Evolutionary conservation across 495 filamentous ascomycete genomes (phyloP).

Genomic region (Penicillium herquei): DNA sequence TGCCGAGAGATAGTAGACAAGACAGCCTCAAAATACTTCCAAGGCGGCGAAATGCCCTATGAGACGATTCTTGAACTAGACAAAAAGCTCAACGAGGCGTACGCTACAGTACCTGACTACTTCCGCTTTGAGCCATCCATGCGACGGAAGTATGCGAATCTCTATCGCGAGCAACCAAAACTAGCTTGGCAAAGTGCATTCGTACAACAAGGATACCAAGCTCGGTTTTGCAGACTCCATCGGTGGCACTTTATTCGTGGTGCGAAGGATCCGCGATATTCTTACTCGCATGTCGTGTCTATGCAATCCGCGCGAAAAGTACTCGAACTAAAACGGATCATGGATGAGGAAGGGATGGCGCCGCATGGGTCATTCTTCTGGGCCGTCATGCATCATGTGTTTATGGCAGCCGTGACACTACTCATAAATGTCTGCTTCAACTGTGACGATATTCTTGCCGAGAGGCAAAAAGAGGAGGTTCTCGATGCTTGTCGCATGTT

Average conservation of each 20-base stretch:
- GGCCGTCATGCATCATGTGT: conserved; percentile 45
- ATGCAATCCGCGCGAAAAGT: conserved; percentile 46
- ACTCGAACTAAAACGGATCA: conserved; percentile 38
- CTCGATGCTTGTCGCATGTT: conserved; percentile 44
- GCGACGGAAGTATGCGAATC: conserved; percentile 25
- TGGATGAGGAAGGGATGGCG: conserved; percentile 35
- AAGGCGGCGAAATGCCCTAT: conserved; percentile 33
- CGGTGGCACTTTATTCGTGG: conserved; percentile 42
- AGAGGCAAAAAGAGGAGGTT: conserved; percentile 42
- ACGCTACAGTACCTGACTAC: conserved; percentile 24
- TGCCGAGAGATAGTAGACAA: conserved; percentile 44
- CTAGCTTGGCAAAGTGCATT: conserved; percentile 42
- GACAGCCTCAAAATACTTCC: conserved; percentile 26
- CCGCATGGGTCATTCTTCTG: conserved; percentile 31
- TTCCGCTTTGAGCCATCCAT: conserved; percentile 39
- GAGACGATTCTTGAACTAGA: conserved; percentile 36
- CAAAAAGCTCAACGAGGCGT: conserved; percentile 30
- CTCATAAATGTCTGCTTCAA: conserved; percentile 48
- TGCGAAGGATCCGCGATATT: conserved; percentile 39
- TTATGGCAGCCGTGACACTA: conserved; percentile 47
- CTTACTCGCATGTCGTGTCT: conserved; percentile 44
- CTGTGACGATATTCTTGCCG: conserved; percentile 40
- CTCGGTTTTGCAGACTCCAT: conserved; percentile 44
- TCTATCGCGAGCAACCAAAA: conserved; percentile 36
- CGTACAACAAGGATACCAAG: conserved; percentile 41